phyloP scores from a whole-genome alignment of 1,284 basidiomycete genomes.

The Ustilago esculenta region DNA sequence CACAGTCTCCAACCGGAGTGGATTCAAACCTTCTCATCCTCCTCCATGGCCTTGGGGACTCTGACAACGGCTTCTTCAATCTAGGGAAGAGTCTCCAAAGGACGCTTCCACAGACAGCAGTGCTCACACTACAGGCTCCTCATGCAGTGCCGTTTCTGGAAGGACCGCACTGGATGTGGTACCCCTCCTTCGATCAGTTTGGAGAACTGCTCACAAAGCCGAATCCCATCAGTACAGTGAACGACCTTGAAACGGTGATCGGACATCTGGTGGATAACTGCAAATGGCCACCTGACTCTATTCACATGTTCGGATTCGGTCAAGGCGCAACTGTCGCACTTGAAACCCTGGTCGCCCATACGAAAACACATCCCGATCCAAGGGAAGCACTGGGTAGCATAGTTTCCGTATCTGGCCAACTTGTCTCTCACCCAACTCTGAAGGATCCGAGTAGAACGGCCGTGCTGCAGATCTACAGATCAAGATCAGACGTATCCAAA shows the following conservation, averaged over 20 bases:
- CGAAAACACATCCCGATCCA: constrained; percentile 65
- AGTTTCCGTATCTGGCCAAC: constrained; percentile 36
- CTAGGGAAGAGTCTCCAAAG: constrained; percentile 76
- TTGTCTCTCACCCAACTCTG: constrained; percentile 40
- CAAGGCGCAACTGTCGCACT: constrained; percentile 84
- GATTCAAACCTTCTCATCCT: constrained; percentile 87
- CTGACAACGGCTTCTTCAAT: constrained; percentile 77
- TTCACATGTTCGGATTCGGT: constrained; percentile 88
- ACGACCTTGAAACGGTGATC: constrained; percentile 72
- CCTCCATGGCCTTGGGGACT: constrained; percentile 88
- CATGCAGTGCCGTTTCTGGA: constrained; percentile 84
- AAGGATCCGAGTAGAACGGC: constrained; percentile 11
- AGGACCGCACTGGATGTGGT: constrained; percentile 75
- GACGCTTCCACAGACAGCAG: constrained; percentile 82
- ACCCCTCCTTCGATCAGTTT: constrained; percentile 80
- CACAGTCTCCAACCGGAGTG: constrained; percentile 78
- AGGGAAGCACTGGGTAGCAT: constrained; percentile 22
- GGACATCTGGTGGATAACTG: constrained; percentile 71
- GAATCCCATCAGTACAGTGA: constrained; percentile 77
- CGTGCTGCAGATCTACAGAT: constrained; percentile 33
- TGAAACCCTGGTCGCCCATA: constrained; percentile 74
- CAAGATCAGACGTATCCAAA: neutral
- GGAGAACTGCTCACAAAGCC: constrained; percentile 75
- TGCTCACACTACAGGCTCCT: constrained; percentile 80
- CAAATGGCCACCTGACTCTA: constrained; percentile 76